Conservation (phyloP, 192 early-diverging fungal species). For the Gigaspora rosea region DNA sequence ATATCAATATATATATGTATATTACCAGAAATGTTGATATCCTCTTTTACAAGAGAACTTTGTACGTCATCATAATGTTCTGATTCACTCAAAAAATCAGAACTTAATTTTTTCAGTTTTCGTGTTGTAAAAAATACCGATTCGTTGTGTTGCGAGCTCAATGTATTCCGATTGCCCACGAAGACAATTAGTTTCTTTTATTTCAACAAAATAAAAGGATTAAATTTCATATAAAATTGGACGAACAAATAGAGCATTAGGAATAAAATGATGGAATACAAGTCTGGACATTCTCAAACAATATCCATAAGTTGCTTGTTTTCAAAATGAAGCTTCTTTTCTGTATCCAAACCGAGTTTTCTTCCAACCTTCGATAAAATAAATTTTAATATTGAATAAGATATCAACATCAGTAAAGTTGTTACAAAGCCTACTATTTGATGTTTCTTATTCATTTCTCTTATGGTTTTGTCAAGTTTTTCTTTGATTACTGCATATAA, state of each 20-base stretch:
- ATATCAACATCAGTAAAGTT: neutral
- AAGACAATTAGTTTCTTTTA: conserved; percentile 64
- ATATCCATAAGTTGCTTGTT: conserved; percentile 78
- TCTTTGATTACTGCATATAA: conserved; percentile 41
- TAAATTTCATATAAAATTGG: neutral
- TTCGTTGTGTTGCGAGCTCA: conserved; percentile 87
- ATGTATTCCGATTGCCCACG: conserved; percentile 73
- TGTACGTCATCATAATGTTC: conserved; percentile 71
- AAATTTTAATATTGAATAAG: neutral
- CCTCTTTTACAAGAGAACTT: conserved; percentile 76
- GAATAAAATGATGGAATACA: conserved; percentile 32
- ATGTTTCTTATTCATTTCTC: conserved; percentile 64
- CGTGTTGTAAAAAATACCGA: conserved; percentile 87
- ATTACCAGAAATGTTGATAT: conserved; percentile 79
- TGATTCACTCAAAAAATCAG: conserved; percentile 46
- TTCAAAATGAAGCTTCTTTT: conserved; percentile 91
- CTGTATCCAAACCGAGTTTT: conserved; percentile 74
- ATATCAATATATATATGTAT: conserved; percentile 5
- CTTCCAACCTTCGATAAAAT: conserved; percentile 48
- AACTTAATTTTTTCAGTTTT: conserved; percentile 64
- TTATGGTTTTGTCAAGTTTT: conserved; percentile 55
- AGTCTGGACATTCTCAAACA: conserved; percentile 79
- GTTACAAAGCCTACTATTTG: conserved; percentile 39
- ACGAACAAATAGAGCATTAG: conserved; percentile 39
- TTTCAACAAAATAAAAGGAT: neutral